These are phyloP conservation scores for Shiraia sp. DNA, from an alignment of 2,329 filamentous ascomycete species.

Conservation along the genomic window DNA sequence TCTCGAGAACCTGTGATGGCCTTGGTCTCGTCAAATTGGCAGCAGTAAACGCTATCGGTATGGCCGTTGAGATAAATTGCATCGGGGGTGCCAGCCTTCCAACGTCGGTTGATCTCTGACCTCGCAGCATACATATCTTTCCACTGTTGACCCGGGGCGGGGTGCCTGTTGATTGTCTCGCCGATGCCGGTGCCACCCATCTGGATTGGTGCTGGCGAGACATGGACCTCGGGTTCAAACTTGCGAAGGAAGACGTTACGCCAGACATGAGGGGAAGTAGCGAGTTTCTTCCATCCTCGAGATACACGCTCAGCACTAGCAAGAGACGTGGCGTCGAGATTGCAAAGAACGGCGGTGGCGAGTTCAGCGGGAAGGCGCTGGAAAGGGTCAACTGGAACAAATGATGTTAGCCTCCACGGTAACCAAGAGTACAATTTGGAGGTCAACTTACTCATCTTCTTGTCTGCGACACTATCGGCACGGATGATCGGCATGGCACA, in stretches of 20 bases:
- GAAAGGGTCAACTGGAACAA: conserved; percentile 55
- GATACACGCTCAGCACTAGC: conserved; percentile 60
- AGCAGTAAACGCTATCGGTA: conserved; percentile 93
- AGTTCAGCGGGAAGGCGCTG: conserved; percentile 62
- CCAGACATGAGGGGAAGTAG: conserved; percentile 64
- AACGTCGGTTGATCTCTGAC: conserved; percentile 74
- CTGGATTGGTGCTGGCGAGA: conserved; percentile 50
- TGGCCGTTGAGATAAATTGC: conserved; percentile 92
- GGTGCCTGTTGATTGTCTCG: conserved; percentile 54
- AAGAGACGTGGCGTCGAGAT: conserved; percentile 62
- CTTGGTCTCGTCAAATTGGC: conserved; percentile 97
- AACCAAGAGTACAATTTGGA: not conserved
- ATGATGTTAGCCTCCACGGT: conserved; percentile 10
- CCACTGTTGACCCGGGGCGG: conserved; percentile 68
- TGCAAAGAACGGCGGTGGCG: conserved; percentile 61
- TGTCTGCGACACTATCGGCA: conserved; percentile 37
- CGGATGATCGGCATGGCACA: conserved; percentile 39
- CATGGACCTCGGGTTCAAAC: conserved; percentile 53
- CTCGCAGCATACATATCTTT: conserved; percentile 81
- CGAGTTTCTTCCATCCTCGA: conserved; percentile 59
- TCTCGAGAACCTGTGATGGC: conserved; percentile 97
- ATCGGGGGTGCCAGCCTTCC: conserved; percentile 76
- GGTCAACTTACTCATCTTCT: conserved; percentile 37
- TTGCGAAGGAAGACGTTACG: conserved; percentile 62
- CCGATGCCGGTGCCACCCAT: conserved; percentile 60